These are phyloP conservation scores for Chlamydomonas reinhardtii DNA, from an alignment of 163 green algal genomes.

Conservation along the genomic window DNA sequence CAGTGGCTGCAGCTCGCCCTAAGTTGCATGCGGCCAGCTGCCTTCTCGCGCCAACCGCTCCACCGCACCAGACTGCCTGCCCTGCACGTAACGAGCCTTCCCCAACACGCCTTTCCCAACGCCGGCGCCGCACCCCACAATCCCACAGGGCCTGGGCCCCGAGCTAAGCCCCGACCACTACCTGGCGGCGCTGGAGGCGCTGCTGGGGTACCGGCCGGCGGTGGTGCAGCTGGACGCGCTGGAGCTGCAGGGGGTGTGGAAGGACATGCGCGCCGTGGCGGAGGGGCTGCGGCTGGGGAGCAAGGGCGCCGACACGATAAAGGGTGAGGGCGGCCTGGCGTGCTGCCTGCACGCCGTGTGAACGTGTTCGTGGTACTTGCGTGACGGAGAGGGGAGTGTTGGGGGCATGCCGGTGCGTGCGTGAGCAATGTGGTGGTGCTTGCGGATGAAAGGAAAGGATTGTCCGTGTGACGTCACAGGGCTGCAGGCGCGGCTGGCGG, in stretches of 20 bases:
- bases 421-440: too few relatives aligned
- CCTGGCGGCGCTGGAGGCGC: constrained; percentile 44
- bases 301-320: constrained; percentile 49
- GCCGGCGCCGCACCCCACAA: too few relatives aligned
- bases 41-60: background rate
- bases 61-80: too few relatives aligned
- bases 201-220: constrained; percentile 60
- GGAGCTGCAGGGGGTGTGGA: constrained; percentile 63
- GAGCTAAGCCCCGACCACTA: constrained; percentile 51
- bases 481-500: constrained; percentile 54
- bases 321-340: background rate
- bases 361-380: too few relatives aligned
- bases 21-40: too few relatives aligned
- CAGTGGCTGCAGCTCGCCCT: too few relatives aligned
- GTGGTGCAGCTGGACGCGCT: constrained; percentile 68
- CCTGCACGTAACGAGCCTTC: too few relatives aligned
- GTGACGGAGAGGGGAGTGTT: too few relatives aligned
- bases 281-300: constrained; percentile 52
- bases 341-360: too few relatives aligned
- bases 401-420: too few relatives aligned
- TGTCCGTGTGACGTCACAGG: background rate
- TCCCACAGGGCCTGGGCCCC: background rate
- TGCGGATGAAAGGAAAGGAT: too few relatives aligned
- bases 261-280: constrained; percentile 68
- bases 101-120: too few relatives aligned